Evolutionary conservation across 2,329 filamentous ascomycete species (phyloP), one percentile per base, ranked within the genome.

Genomic region (Plenodomus tracheiphilus): DNA sequence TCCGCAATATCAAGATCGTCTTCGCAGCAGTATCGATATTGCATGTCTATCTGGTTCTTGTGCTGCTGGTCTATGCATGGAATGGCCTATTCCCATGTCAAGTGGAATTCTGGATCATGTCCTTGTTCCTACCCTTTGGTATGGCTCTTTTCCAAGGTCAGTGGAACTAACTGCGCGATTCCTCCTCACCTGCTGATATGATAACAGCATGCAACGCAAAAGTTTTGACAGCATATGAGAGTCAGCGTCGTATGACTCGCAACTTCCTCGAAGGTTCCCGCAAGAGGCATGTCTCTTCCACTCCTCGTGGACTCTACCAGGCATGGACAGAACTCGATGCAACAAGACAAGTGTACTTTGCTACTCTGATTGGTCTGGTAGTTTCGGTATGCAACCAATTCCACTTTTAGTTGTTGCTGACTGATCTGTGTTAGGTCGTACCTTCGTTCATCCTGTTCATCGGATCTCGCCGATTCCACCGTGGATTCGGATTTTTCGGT

Each of bases 381-480:
- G 40, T 71, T 32, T 66, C 69, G 7, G 69, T 72, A 59, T 41
- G 65, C 7, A 8, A 36, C 15, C 10, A 5, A 10, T 39, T 41
- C 40, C 16, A 37, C 16, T 15, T 20, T 17, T 37, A n/a, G n/a
- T n/a, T 35, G 10, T 37, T 4, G 39, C 62, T 69, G 39, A 70
- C 15, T 70, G 20, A 65, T 2, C 18, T 42, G 39, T 5, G 4
- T 15, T 56, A 87, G 85, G 67, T 87, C 2, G 58, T 82, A 45
- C 73, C 85, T 10, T 82, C 84, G 0, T 54, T 85, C 30, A 65
- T 85, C 43, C 80, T 86, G 68, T 89, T 79, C 68, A 74, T 85
- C 57, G 75, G 85, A 28, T 88, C 85, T 1, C 80, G 79, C 43
- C 85, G 86, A 53, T 89, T 87, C 59, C 85, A 88, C 62, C 64